Evolutionary conservation across 805 yeast genomes (phyloP).

Genomic region (Lipomyces lipofer): DNA sequence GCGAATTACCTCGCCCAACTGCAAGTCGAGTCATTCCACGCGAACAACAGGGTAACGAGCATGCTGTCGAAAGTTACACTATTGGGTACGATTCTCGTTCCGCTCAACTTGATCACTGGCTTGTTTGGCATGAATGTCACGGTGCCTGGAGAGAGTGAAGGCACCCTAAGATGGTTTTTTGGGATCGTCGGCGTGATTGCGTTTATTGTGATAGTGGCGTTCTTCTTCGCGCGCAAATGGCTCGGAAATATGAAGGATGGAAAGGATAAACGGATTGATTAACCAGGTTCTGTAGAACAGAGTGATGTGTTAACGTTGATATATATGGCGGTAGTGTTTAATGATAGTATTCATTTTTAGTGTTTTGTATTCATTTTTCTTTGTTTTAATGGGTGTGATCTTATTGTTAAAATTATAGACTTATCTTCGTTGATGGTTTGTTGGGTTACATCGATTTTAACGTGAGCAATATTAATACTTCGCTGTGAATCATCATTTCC

Average conservation of each 20-base stretch:
- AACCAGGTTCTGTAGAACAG: too few species aligned
- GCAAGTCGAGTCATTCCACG: slow-evolving; percentile 86
- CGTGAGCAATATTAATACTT: too few species aligned
- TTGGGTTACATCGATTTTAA: too few species aligned
- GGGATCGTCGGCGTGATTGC: slow-evolving; percentile 61
- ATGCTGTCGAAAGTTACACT: slow-evolving; percentile 87
- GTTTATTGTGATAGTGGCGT: slow-evolving; percentile 44
- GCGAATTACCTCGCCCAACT: slow-evolving; percentile 89
- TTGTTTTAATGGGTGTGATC: too few species aligned
- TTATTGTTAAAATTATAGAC: too few species aligned
- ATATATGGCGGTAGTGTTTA: too few species aligned
- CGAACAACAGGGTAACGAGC: slow-evolving; percentile 81
- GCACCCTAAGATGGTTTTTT: slow-evolving; percentile 61
- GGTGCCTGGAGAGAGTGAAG: slow-evolving; percentile 66
- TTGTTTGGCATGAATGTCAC: slow-evolving; percentile 93
- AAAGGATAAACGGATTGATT: background rate
- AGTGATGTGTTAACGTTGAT: too few species aligned
- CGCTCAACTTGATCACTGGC: slow-evolving; percentile 87
- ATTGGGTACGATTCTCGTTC: slow-evolving; percentile 86
- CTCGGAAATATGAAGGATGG: slow-evolving; percentile 1
- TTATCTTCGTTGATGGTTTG: too few species aligned
- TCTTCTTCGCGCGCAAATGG: slow-evolving; percentile 42
- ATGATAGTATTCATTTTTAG: too few species aligned
- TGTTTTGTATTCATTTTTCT: too few species aligned
- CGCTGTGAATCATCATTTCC: too few species aligned